A percentile compares a stretch with the other conserved stretches of the same genome.
Conservation (phyloP, 2,329 filamentous ascomycete genomes). For the Fusarium scirpi region DNA sequence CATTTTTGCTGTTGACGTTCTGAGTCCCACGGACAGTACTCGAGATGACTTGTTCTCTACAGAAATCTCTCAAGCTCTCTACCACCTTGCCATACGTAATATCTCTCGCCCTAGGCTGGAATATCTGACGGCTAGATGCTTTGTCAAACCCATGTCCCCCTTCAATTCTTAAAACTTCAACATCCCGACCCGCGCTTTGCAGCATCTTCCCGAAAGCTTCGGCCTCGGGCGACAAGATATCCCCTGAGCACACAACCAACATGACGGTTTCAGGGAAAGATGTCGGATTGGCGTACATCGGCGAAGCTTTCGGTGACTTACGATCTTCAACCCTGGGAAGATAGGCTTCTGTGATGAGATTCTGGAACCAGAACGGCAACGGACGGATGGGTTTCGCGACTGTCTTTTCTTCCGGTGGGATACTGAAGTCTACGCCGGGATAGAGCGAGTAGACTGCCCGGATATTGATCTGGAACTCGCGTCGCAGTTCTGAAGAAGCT, state of each 20-base stretch:
- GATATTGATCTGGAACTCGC: slow-evolving; percentile 54
- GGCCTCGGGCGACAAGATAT: slow-evolving; percentile 52
- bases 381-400: slow-evolving; percentile 44
- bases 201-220: slow-evolving; percentile 49
- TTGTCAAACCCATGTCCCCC: slow-evolving; percentile 45
- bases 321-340: slow-evolving; percentile 44
- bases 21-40: accelerated
- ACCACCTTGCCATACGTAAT: slow-evolving; percentile 19
- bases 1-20: accelerated
- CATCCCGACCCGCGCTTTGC: not conserved
- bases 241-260: slow-evolving; percentile 52
- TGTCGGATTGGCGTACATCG: slow-evolving; percentile 44
- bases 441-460: slow-evolving; percentile 63
- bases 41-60: not conserved
- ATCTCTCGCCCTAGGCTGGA: slow-evolving; percentile 11
- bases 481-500: slow-evolving; percentile 47
- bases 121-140: not conserved
- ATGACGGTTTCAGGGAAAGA: slow-evolving; percentile 32
- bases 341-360: slow-evolving; percentile 53
- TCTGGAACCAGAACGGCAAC: slow-evolving; percentile 4
- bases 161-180: slow-evolving; percentile 26
- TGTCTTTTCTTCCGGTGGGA: slow-evolving; percentile 46
- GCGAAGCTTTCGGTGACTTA: slow-evolving; percentile 52
- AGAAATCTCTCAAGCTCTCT: not conserved
- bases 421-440: slow-evolving; percentile 50